Evolutionary conservation across 352 stramenopile species (phyloP), one percentile per base, ranked within the genome.

Genomic region (Lagenidium giganteum): DNA sequence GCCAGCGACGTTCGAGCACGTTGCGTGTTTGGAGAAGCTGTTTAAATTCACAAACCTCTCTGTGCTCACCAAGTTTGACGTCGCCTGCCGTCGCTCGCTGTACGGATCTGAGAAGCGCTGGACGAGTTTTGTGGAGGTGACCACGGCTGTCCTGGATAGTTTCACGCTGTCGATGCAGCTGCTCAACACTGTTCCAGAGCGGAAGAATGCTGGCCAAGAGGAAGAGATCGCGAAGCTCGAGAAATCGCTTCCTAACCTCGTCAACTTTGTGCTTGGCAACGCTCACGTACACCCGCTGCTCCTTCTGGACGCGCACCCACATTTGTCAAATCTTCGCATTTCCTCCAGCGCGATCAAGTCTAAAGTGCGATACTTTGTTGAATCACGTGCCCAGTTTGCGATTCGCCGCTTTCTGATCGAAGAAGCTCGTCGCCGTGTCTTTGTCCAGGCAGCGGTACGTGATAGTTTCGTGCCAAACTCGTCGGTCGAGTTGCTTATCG

Each of bases 261-360:
- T 63, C 7, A n/a, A 54, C n/a, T 42, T 67, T 24, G 7, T 67
- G 18, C 6, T 47, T 14, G 5, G 30, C 5, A 62, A 63, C 24
- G 31, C 41, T 22, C 40, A 63, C 0, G 33, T 53, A 12, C 57
- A 67, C 29, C 52, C 57, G 12, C 46, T 67, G 1, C 48, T 67
- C 14, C 29, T 67, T 7, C 39, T 67, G 16, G 57, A 63, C 20
- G 43, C 47, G 2, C 46, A 67, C 37, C 57, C 57, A 22, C 47
- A 63, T 22, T 38, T 67, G 27, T 62, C 57, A 2, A 67, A 61
- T 30, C 29, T 67, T 25, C 49, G 52, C 24, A 54, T 67, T 23
- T 56, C 57, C 16, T 54, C 52, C 3, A 56, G 20, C 9, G 42
- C 22, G 3, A 55, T 56, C 36, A 63, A 59, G 38, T 67, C 46